Conservation (phyloP, 2,329 filamentous ascomycete genomes). For the Hymenotorrendiella dingleyae region DNA sequence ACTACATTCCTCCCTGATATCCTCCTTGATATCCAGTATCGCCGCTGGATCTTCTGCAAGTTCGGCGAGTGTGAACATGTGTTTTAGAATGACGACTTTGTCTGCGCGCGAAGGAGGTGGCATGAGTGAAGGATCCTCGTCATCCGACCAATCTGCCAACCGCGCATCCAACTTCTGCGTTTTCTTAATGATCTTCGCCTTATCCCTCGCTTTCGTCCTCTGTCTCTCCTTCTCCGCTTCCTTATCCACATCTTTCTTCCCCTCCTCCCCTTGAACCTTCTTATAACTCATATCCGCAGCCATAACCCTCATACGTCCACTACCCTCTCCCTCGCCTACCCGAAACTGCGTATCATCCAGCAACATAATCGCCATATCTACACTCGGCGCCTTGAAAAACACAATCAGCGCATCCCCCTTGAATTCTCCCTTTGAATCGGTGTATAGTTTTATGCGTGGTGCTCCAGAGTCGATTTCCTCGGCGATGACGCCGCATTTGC, state of each 20-base stretch:
- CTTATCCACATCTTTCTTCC: conserved; percentile 29
- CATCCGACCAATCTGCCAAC: conserved; percentile 92
- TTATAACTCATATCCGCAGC: conserved; percentile 89
- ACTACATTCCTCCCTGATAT: conserved; percentile 82
- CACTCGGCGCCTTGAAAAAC: conserved; percentile 93
- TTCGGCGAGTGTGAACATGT: conserved; percentile 88
- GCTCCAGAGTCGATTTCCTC: conserved; percentile 87
- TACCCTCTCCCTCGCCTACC: conserved; percentile 41
- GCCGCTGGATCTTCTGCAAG: conserved; percentile 78
- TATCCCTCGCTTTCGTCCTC: conserved; percentile 57
- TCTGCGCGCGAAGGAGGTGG: conserved; percentile 58
- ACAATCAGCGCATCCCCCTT: conserved; percentile 92
- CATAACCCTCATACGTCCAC: conserved; percentile 71
- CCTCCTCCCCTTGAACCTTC: conserved; percentile 61
- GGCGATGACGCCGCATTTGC: conserved; percentile 83
- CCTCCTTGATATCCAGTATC: conserved; percentile 87
- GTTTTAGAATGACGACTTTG: conserved; percentile 79
- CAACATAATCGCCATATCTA: conserved; percentile 74
- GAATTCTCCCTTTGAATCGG: conserved; percentile 72
- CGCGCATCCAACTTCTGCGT: conserved; percentile 88
- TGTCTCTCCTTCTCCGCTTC: conserved; percentile 40
- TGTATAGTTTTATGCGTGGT: conserved; percentile 90
- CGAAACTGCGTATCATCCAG: conserved; percentile 80
- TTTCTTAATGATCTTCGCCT: conserved; percentile 85
- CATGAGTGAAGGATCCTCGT: conserved; percentile 60